A percentile compares a stretch with the other conserved stretches of the same genome.
These are phyloP conservation scores for Sporothrix brunneoviolacea DNA, from an alignment of 2,329 filamentous ascomycete species.

Conservation along the genomic window DNA sequence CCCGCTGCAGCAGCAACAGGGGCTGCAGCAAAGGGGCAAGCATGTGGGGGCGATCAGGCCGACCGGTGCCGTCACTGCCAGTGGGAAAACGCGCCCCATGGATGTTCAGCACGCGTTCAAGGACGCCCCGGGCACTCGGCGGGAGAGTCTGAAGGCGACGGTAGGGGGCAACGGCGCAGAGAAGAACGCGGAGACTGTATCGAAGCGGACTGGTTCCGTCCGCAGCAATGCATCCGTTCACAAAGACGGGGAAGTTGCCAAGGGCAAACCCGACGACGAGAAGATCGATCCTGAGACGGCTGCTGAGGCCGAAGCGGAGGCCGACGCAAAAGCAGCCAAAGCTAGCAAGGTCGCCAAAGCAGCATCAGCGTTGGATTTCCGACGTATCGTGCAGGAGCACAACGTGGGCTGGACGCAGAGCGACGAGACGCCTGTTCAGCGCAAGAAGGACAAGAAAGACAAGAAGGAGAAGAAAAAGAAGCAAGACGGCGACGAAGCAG, in stretches of 20 bases:
- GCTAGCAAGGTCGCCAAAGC: neutral
- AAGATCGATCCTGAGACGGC: neutral
- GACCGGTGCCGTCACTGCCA: too few relatives aligned
- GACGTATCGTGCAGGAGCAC: conserved; percentile 27
- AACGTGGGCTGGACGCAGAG: conserved; percentile 54
- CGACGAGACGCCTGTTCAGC: conserved; percentile 34
- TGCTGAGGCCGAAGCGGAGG: neutral
- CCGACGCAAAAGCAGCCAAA: neutral
- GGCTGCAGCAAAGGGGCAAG: neutral
- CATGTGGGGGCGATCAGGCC: too few relatives aligned
- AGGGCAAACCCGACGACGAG: too few relatives aligned
- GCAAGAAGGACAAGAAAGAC: neutral
- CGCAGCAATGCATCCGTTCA: neutral
- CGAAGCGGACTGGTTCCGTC: too few relatives aligned
- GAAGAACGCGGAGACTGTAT: too few relatives aligned
- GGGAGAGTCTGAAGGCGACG: neutral
- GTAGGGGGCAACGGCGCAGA: too few relatives aligned
- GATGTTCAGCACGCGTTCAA: neutral
- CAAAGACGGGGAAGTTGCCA: too few relatives aligned
- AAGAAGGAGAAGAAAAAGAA: neutral
- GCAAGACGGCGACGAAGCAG: neutral
- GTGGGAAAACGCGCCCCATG: neutral
- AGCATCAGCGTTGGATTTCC: neutral
- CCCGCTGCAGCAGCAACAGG: neutral
- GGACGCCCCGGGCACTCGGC: neutral